Evolutionary conservation across 179 eudicot genomes (phyloP), one percentile per base, ranked within the genome.

Genomic region (Camellia oleifera): DNA sequence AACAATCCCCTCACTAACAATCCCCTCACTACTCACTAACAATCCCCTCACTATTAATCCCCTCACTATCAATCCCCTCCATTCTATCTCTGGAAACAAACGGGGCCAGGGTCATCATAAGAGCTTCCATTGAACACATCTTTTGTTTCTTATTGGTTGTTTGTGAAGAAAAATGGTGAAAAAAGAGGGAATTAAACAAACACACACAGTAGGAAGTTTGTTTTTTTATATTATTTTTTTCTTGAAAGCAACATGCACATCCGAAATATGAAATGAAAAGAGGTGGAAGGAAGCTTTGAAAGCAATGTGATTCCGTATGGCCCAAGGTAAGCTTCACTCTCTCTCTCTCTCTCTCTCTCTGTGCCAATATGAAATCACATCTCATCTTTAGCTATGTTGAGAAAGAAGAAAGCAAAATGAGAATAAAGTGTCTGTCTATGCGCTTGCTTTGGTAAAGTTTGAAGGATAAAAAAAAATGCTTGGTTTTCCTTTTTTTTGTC

Each of bases 121-220:
- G 42, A 50, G 10, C 74, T 71, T 71, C 74, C 74, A 71, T 71
- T 48, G 50, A 57, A 71, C 74, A 50, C 58, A 0, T 9, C 74
- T 48, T 48, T 48, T 26, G 57, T 11, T 18, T 11, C 57, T 70
- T 26, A 70, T 70, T 70, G 74, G 74, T 2, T 48, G 74, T 48
- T 70, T 48, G 32, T 12, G 52, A 70, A 6, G 11, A 48, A 45
- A 48, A 17, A 42, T 3, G 20, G 11, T 6, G 52, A 14, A 42
- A 32, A 32, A 32, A 32, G 40, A 32, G 9, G 3, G 17, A 14
- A 45, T 3, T 18, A 69, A 45, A 4, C 52, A 69, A 45, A 4
- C 20, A 44, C 52, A 48, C 52, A 48, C 5, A 48, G 7, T 48
- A 32, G 40, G 52, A 2, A 48, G 40, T 48, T 48, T 48, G 52